Evolutionary conservation across 139 green algal genomes (phyloP), one percentile per base, ranked within the genome.

Genomic region (Chlorella sp.): DNA sequence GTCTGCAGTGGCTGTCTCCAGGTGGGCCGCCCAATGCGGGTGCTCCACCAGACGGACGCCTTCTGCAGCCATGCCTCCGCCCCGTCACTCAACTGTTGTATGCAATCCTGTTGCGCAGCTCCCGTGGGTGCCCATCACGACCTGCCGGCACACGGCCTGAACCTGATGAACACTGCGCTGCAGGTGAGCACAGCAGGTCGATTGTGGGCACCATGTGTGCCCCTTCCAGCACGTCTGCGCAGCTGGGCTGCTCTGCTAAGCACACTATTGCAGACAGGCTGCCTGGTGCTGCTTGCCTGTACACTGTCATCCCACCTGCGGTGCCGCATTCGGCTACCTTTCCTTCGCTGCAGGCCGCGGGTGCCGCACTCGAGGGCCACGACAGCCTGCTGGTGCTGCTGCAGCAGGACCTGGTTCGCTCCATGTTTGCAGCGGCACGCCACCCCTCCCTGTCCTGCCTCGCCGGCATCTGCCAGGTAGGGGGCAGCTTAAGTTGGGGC

Each of bases 81-180:
- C 36, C 9, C 3, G 22, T n/a, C 56, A 3, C 56, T 65, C 56
- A 3, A 20, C 56, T 20, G 56, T n/a, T 62, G 54, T 17, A 14
- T 62, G 17, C 54, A 14, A 26, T 14, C n/a, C n/a, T n/a, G n/a
- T n/a, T 24, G 56, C 56, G 22, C 79, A 73, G 41, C 73, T 4
- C 82, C 81, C 0, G 41, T 81, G n/a, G 73, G 82, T 28, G 60
- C 81, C 0, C 85, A 91, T 51, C 73, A 91, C 22, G 90, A 92
- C 62, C 79, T 92, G 67, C 80, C 85, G 26, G 84, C 95, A 38
- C 95, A 98, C 72, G 94, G 92, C 2, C 89, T 99, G 41, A 83
- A 92, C 32, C 93, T 98, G 54, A 84, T 98, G 1, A 90, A 90
- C 73, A 70, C 84, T 0, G 93, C 94, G 14, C 76, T 98, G 32